A percentile compares a stretch with the other conserved stretches of the same genome.
phyloP scores from a whole-genome alignment of 1,284 basidiomycete genomes.

The Trametes sp. region DNA sequence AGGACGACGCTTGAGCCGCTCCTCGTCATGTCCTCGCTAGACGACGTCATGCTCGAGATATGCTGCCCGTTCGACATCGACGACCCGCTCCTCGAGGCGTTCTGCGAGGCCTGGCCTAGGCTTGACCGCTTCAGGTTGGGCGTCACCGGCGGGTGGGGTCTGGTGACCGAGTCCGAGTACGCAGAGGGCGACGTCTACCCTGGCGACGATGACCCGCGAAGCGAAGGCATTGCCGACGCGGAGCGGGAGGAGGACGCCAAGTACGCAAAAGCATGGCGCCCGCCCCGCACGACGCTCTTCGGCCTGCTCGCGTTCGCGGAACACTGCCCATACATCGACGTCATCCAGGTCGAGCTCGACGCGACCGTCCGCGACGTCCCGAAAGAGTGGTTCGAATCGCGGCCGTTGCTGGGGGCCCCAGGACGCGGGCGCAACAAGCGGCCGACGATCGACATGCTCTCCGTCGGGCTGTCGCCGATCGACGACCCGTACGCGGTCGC shows the following conservation, averaged over 20 bases:
- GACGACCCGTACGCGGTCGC: conserved; percentile 2
- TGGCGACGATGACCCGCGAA: neutral
- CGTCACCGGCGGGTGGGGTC: neutral
- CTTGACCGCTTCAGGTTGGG: conserved; percentile 7
- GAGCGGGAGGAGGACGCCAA: no score
- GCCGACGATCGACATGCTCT: neutral
- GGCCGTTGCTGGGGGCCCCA: no score
- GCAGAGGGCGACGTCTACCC: neutral
- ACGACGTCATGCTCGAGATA: conserved; percentile 5
- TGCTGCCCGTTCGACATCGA: conserved; percentile 18
- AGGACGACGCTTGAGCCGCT: conserved; percentile 2
- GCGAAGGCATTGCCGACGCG: no score
- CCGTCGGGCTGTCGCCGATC: conserved; percentile 10
- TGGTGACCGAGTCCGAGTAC: neutral
- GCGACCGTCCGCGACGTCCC: neutral
- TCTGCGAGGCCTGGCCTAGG: conserved; percentile 1
- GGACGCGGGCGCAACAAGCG: no score
- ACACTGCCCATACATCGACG: neutral
- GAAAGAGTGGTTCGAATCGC: neutral
- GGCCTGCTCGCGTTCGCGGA: neutral
- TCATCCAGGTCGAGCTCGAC: neutral
- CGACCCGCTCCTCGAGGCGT: conserved; percentile 1
- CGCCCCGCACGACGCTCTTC: neutral
- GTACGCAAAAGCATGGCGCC: no score
- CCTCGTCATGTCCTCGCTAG: neutral